phyloP scores from a whole-genome alignment of 331 rosid genomes.

The Telfairia occidentalis region DNA sequence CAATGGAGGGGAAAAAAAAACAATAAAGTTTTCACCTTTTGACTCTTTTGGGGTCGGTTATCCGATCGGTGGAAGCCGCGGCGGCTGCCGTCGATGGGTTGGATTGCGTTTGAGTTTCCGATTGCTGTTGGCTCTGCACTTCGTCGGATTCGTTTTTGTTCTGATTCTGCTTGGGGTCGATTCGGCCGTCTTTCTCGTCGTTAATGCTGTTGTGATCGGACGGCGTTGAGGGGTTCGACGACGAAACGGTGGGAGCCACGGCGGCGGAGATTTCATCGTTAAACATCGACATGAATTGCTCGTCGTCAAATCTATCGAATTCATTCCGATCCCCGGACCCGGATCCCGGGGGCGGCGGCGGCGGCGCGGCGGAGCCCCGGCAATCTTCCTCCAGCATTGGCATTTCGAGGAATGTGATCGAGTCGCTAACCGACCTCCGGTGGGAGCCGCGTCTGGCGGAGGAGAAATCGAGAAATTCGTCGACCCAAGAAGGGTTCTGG shows the following conservation, averaged over 20 bases:
- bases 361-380: slow-evolving; percentile 7
- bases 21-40: slow-evolving; percentile 45
- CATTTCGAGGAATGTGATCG: slow-evolving; percentile 56
- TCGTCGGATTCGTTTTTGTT: slow-evolving; percentile 63
- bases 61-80: slow-evolving; percentile 28
- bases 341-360: background rate
- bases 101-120: slow-evolving; percentile 24
- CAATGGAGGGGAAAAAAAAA: background rate
- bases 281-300: slow-evolving; percentile 88
- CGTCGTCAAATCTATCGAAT: slow-evolving; percentile 79
- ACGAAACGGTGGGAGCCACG: slow-evolving; percentile 37
- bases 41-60: slow-evolving; percentile 80
- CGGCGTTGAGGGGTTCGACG: slow-evolving; percentile 72
- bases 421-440: slow-evolving; percentile 77
- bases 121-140: slow-evolving; percentile 54
- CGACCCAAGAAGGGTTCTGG: slow-evolving; percentile 76
- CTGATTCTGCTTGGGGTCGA: slow-evolving; percentile 15
- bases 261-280: slow-evolving; percentile 35
- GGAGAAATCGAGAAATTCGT: slow-evolving; percentile 87
- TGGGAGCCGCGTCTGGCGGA: slow-evolving; percentile 66
- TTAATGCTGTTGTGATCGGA: slow-evolving; percentile 66
- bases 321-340: slow-evolving; percentile 13
- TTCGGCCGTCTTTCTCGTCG: slow-evolving; percentile 39
- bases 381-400: slow-evolving; percentile 50
- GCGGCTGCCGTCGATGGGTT: slow-evolving; percentile 18